phyloP scores from a whole-genome alignment of 75 land plant species.

The Larix kaempferi region DNA sequence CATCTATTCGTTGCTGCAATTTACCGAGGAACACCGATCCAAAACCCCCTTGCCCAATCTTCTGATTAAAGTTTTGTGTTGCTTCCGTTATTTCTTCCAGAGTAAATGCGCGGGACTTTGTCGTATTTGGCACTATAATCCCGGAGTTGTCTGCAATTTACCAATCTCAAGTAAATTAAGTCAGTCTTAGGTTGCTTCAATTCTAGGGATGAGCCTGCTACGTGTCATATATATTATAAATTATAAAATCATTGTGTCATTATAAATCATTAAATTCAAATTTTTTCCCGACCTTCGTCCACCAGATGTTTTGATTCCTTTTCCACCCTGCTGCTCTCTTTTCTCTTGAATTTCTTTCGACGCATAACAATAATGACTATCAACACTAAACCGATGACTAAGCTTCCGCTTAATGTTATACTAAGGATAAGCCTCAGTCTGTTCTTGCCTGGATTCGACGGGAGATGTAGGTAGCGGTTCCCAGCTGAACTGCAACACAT shows the following conservation, averaged over 20 bases:
- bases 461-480: neutral
- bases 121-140: neutral
- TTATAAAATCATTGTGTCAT: no score
- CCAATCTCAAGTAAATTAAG: no score
- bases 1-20: neutral
- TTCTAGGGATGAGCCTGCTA: no score
- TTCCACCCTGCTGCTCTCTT: neutral
- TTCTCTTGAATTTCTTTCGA: neutral
- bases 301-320: no score
- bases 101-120: neutral
- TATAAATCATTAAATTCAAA: no score
- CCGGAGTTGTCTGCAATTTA: neutral
- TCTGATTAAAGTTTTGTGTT: neutral
- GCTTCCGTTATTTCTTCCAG: neutral
- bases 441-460: neutral
- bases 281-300: no score
- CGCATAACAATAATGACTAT: neutral
- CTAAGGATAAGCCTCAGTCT: neutral
- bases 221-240: no score
- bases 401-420: neutral
- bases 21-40: neutral
- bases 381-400: neutral
- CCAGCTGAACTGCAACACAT: neutral
- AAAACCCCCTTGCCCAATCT: slow-evolving; percentile 5
- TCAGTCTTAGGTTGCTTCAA: no score